Base-by-base conservation (phyloP, 2,329 filamentous ascomycete genomes). In the Colletotrichum agaves region DNA sequence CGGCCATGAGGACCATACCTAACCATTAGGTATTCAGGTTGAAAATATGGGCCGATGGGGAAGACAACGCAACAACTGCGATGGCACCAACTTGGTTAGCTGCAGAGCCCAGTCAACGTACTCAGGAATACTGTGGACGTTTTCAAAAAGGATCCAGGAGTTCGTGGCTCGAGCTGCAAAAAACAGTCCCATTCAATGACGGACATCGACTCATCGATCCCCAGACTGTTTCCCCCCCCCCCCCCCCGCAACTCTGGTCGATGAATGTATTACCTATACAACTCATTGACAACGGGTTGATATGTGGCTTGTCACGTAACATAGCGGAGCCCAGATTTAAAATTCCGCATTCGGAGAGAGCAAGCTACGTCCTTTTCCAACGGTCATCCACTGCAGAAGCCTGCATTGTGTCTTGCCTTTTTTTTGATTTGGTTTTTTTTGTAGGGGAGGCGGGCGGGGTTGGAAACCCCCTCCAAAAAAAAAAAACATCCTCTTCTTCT, bases 21-120 rank as follows among this genome's bases (percentile, higher is more conserved):
- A 49, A 44, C 61, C 33, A 6, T 47, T 19, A 17, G 31, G 27
- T 27, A 27, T 33, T 70, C 55, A 57, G 56, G 67, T 64, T 57
- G 55, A 52, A 70, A 69, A 35, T 49, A 68, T 64, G 64, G 67
- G 59, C 58, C 57, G 46, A 43, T 53, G 52, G 59, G 35, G 63
- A 19, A 41, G 64, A 64, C 55, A 63, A 47, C 64, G 37, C 59
- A 68, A 27, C 44, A 39, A 13, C 12, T 55, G 59, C 64, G 57
- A 55, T 37, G 35, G 60, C n/a, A 33, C 56, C 41, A 37, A 49
- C 44, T 50, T 52, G 17, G 17, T 17, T 35, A 47, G 55, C 12
- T 52, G 39, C 63, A 57, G 19, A 31, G n/a, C 44, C 21, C 52
- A 52, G 23, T 41, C 31, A 5, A 58, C 21, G n/a, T 35, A 53